These are phyloP conservation scores for Fragaria iinumae DNA, from an alignment of 306 rosid genomes.

Conservation along the genomic window DNA sequence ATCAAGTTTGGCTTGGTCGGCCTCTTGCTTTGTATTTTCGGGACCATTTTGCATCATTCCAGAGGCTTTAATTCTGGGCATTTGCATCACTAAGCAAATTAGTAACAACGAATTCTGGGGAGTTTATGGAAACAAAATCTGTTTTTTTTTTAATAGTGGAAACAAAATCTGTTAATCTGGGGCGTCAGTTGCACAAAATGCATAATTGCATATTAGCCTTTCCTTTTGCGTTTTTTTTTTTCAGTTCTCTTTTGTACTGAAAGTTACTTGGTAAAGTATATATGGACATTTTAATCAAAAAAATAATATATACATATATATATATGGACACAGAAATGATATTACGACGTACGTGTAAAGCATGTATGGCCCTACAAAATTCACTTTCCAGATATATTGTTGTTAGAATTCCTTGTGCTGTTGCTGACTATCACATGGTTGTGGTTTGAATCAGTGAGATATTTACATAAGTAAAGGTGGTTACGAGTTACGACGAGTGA, in stretches of 20 bases:
- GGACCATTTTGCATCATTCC: conserved; percentile 5
- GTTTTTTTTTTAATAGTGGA: no score
- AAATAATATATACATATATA: not conserved
- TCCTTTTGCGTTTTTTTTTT: not conserved
- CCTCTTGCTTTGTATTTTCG: conserved; percentile 19
- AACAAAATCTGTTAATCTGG: not conserved
- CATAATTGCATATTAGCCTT: not conserved
- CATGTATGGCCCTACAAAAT: not conserved
- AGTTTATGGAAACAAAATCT: no score
- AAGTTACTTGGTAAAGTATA: not conserved
- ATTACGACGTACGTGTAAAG: not conserved
- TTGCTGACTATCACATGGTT: no score
- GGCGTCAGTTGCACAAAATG: not conserved
- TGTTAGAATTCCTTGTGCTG: no score
- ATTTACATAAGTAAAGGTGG: no score
- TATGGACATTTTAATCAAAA: not conserved
- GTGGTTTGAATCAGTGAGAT: no score
- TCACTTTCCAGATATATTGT: not conserved
- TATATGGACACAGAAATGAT: not conserved
- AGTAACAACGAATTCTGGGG: not conserved
- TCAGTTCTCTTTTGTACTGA: not conserved
- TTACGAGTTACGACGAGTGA: no score
- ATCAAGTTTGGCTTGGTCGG: conserved; percentile 31
- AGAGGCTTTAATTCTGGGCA: not conserved
- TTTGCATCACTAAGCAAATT: not conserved